Evolutionary conservation across 129 eudicot genomes (phyloP).

Genomic region (Lonicera japonica): DNA sequence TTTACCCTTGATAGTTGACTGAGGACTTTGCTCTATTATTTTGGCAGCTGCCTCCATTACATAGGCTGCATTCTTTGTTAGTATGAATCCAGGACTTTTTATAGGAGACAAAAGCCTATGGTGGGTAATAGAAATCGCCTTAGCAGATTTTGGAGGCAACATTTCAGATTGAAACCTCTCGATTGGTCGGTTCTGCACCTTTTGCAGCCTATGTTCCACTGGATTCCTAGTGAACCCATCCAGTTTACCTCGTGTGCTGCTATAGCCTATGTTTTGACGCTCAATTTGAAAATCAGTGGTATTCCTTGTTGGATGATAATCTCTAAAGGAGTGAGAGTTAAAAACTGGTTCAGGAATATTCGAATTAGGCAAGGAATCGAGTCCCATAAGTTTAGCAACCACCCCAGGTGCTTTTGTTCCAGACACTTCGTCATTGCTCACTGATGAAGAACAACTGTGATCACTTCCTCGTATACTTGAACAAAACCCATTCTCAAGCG

Average conservation of each 20-base stretch:
- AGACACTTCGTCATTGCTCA: constrained; percentile 48
- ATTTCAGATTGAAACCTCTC: constrained; percentile 87
- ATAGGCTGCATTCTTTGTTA: constrained; percentile 66
- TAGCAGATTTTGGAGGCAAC: constrained; percentile 88
- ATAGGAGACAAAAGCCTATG: constrained; percentile 83
- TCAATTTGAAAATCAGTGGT: constrained; percentile 32
- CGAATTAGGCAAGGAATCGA: constrained; percentile 75
- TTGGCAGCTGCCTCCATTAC: constrained; percentile 85
- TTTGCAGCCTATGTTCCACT: constrained; percentile 51
- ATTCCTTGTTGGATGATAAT: constrained; percentile 31
- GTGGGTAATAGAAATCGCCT: constrained; percentile 67
- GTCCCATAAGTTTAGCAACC: constrained; percentile 98
- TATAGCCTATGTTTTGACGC: constrained; percentile 39
- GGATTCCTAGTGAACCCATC: constrained; percentile 70
- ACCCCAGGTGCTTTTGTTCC: constrained; percentile 88
- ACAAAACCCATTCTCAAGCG: constrained; percentile 39
- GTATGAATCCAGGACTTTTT: constrained; percentile 88
- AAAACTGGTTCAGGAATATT: constrained; percentile 41
- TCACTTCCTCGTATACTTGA: constrained; percentile 35
- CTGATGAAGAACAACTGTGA: constrained; percentile 44
- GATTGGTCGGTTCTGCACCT: constrained; percentile 58
- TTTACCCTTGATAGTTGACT: constrained; percentile 33
- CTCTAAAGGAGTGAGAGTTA: constrained; percentile 52
- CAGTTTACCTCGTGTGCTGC: constrained; percentile 46
- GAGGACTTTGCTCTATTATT: constrained; percentile 74